phyloP scores from a whole-genome alignment of 1,284 basidiomycete species.

The Phylloboletellus chloephorus region DNA sequence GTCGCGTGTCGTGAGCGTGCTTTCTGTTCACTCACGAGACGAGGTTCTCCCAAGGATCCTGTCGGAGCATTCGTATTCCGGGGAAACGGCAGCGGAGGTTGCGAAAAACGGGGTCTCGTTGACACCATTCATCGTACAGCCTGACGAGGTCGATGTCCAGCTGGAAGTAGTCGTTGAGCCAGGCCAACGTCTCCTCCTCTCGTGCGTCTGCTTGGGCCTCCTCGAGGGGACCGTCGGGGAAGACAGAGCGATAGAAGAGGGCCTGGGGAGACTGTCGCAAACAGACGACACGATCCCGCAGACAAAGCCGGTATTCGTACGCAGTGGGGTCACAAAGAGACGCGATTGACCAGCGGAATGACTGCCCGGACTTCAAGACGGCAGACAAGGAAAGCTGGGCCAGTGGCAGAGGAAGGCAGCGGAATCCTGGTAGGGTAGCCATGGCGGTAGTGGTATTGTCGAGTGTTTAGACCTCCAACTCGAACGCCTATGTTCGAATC shows the following conservation, averaged over 20 bases:
- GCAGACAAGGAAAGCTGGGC: slow-evolving; percentile 64
- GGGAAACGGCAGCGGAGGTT: slow-evolving; percentile 56
- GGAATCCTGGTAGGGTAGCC: slow-evolving; percentile 41
- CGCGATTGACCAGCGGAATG: slow-evolving; percentile 62
- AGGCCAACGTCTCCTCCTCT: slow-evolving; percentile 62
- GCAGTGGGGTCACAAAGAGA: slow-evolving; percentile 20
- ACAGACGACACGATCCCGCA: slow-evolving; percentile 78
- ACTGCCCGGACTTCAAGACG: slow-evolving; percentile 76
- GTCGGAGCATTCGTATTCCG: slow-evolving; percentile 75
- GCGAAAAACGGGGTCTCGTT: slow-evolving; percentile 72
- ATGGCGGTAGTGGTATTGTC: slow-evolving; percentile 12
- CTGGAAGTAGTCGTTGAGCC: slow-evolving; percentile 89
- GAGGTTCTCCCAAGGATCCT: slow-evolving; percentile 95
- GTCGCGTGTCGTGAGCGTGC: slow-evolving; percentile 7
- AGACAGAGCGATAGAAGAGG: slow-evolving; percentile 70
- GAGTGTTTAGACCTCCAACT: slow-evolving; percentile 10
- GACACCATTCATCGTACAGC: slow-evolving; percentile 78
- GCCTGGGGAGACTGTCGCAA: slow-evolving; percentile 66
- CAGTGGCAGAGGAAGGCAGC: slow-evolving; percentile 52
- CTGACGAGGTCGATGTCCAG: slow-evolving; percentile 69
- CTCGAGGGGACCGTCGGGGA: slow-evolving; percentile 40
- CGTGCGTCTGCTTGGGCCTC: slow-evolving; percentile 33
- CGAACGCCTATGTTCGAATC: slow-evolving; percentile 28
- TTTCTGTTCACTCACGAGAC: slow-evolving; percentile 62
- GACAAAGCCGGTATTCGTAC: slow-evolving; percentile 69